These are phyloP conservation scores for Gryganskiella cystojenkinii DNA, from an alignment of 192 early-diverging fungal genomes.

Conservation along the genomic window DNA sequence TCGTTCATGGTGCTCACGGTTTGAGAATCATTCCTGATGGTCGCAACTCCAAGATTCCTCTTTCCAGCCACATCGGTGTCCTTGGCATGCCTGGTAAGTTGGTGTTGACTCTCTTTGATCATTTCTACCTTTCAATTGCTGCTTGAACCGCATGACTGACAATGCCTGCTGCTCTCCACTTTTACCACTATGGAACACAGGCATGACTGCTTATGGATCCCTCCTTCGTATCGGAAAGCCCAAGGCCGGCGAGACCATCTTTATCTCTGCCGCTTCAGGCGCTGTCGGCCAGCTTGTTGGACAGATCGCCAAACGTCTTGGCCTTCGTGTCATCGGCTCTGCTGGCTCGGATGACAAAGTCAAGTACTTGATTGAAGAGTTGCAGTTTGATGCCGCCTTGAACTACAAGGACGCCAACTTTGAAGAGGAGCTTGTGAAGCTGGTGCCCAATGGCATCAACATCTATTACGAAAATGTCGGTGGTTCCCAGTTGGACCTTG, in stretches of 20 bases:
- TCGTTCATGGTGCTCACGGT: conserved; percentile 21
- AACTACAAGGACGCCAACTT: conserved; percentile 84
- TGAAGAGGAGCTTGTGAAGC: conserved; percentile 60
- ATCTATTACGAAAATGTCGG: conserved; percentile 89
- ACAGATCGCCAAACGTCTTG: conserved; percentile 81
- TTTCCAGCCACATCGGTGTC: conserved; percentile 35
- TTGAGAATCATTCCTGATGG: conserved; percentile 26
- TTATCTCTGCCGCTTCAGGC: conserved; percentile 85
- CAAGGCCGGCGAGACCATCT: conserved; percentile 86
- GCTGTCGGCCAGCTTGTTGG: conserved; percentile 79
- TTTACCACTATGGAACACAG: too few relatives aligned
- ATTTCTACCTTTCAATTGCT: too few relatives aligned
- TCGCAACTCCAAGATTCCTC: conserved; percentile 37
- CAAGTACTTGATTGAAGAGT: conserved; percentile 66
- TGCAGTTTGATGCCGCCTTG: conserved; percentile 84
- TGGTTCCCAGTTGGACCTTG: conserved; percentile 81
- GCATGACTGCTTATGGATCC: conserved; percentile 46
- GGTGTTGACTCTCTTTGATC: too few relatives aligned
- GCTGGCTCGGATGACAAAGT: conserved; percentile 88
- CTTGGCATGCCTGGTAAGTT: conserved; percentile 58
- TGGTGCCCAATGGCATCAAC: conserved; percentile 82
- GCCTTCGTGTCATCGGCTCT: conserved; percentile 80
- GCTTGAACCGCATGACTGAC: too few relatives aligned
- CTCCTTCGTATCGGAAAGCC: conserved; percentile 73
- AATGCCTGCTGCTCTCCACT: too few relatives aligned